Evolutionary conservation across 192 early-diverging fungal genomes (phyloP).

Genomic region (Backusella sp.): DNA sequence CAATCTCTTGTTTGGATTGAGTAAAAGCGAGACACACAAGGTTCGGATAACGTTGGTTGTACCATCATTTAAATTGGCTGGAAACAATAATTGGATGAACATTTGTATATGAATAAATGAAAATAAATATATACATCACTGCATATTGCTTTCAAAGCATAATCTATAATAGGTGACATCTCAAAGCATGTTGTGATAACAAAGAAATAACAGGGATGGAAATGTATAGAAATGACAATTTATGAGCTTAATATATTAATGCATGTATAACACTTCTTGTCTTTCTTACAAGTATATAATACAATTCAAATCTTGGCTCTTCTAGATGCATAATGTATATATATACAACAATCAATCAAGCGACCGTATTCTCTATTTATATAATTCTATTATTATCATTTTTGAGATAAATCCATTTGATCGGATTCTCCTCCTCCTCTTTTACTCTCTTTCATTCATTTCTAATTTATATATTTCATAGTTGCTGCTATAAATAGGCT

Average conservation of each 20-base stretch:
- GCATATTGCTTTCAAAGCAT: background rate
- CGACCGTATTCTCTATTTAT: background rate
- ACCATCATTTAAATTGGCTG: slow-evolving; percentile 44
- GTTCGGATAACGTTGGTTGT: slow-evolving; percentile 42
- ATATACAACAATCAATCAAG: background rate
- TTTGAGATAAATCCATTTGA: background rate
- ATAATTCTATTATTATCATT: background rate
- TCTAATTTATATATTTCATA: background rate
- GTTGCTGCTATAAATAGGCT: slow-evolving; percentile 2
- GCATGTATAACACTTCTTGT: background rate
- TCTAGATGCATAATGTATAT: background rate
- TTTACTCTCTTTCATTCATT: background rate
- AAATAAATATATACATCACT: background rate
- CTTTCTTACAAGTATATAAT: background rate
- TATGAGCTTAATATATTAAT: background rate
- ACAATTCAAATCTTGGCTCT: background rate
- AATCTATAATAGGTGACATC: background rate
- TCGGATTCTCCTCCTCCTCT: background rate
- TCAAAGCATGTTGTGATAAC: background rate
- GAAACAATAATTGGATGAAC: slow-evolving; percentile 17
- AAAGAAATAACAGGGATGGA: background rate
- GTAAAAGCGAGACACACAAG: slow-evolving; percentile 38
- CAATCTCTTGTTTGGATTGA: slow-evolving; percentile 47
- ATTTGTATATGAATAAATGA: background rate
- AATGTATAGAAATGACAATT: background rate